Evolutionary conservation across 2,329 filamentous ascomycete genomes (phyloP), one percentile per base, ranked within the genome.

Genomic region (Xylaria sp.): DNA sequence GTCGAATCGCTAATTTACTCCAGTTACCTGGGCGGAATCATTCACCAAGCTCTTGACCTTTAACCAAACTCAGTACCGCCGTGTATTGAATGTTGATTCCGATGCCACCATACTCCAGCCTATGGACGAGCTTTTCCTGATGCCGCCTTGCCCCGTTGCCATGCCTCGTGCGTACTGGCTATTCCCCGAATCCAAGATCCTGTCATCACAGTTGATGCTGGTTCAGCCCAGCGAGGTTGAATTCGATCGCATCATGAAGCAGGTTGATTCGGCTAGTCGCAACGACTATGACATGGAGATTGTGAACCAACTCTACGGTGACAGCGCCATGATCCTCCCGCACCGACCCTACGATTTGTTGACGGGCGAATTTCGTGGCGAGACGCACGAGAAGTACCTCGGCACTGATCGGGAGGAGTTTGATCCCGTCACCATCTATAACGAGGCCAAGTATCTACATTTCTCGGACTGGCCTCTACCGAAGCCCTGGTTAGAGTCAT

Each of bases 91-190:
- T 52, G 70, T 79, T 0, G 78, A 90, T 70, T 87, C 85, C 7
- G 87, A 91, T 67, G 78, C 83, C 19, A 82, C 82, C 1, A 74
- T 91, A 2, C 78, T 88, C 3, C 77, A 85, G 60, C 73, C 78
- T 19, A 81, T 91, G 78, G 88, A 91, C 65, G 87, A 90, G 57
- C 78, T 91, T 0, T 91, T 91, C 73, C 79, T 87, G 34, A 76
- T 88, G 1, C 88, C 88, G 0, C 70, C 75, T 1, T 79, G 81
- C 1, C 76, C 81, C 0, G 79, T 88, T 3, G 87, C 87, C 2
- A 86, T 90, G 81, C 86, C 88, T 1, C 82, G 85, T 37, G 88
- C 88, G 7, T 90, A 91, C 71, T 91, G 88, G 88, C 76, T 84
- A 1, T 76, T 82, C 4, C 81, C 81, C 0, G 75, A 78, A 0